A percentile compares a stretch with the other conserved stretches of the same genome.
These are phyloP conservation scores for Termitomyces sp. DNA, from an alignment of 768 basidiomycete species.

Conservation along the genomic window DNA sequence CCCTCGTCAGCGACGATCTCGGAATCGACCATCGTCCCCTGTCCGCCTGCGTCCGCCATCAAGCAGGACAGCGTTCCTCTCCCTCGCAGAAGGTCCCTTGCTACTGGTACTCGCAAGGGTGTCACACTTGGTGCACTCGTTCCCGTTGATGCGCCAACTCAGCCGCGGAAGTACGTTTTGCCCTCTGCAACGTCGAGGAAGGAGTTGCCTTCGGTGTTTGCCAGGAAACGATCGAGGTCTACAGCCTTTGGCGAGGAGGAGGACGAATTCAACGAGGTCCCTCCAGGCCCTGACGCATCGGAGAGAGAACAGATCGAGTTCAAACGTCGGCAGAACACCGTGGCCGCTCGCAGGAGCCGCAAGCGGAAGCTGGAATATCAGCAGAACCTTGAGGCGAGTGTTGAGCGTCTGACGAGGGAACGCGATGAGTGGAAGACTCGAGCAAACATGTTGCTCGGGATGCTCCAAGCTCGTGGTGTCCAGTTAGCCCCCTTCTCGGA, in stretches of 20 bases:
- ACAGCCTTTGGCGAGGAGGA: conserved; percentile 45
- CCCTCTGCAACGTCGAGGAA: conserved; percentile 71
- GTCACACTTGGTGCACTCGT: conserved; percentile 57
- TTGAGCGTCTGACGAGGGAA: conserved; percentile 40
- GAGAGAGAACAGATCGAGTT: conserved; percentile 66
- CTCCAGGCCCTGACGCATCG: conserved; percentile 30
- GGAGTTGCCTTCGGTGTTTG: conserved; percentile 62
- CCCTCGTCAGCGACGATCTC: conserved; percentile 1
- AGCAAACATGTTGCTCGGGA: conserved; percentile 32
- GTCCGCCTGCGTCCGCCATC: conserved; percentile 7
- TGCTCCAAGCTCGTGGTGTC: conserved; percentile 42
- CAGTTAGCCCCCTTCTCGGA: conserved; percentile 31
- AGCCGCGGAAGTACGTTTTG: conserved; percentile 57
- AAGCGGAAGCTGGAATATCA: conserved; percentile 72
- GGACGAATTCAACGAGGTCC: conserved; percentile 28
- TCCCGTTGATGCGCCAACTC: conserved; percentile 69
- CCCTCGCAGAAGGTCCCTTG: conserved; percentile 23
- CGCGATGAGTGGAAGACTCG: conserved; percentile 51
- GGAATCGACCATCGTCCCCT: neutral
- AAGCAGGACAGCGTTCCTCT: neutral
- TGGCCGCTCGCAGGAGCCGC: conserved; percentile 72
- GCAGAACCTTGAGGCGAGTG: conserved; percentile 48
- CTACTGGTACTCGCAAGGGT: conserved; percentile 71
- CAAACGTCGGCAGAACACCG: conserved; percentile 75
- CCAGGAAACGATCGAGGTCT: conserved; percentile 53